Percentiles rank a stretch among this genome's conserved stretches.
Evolutionary conservation across 108 stramenopile species (phyloP).

Genomic region (Cyclotella cryptica): DNA sequence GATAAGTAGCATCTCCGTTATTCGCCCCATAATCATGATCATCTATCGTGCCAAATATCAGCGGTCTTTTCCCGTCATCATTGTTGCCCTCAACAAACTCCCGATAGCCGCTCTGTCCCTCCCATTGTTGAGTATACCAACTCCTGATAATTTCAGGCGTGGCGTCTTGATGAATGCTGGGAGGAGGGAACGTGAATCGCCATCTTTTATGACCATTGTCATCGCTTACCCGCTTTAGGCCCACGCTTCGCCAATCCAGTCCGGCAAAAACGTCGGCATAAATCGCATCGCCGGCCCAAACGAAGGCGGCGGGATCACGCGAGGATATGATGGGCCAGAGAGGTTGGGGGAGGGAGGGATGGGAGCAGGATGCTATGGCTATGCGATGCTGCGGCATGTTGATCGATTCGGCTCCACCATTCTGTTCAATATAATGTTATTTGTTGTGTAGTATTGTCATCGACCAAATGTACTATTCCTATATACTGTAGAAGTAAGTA

Average conservation of each 20-base stretch:
- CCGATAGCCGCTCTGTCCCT: constrained; percentile 55
- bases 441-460: too few species aligned
- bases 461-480: too few species aligned
- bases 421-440: too few species aligned
- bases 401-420: too few species aligned
- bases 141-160: constrained; percentile 57
- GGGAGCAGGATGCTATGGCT: constrained; percentile 82
- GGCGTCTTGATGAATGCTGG: constrained; percentile 49
- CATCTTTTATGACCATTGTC: constrained; percentile 8
- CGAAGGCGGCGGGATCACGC: constrained; percentile 73
- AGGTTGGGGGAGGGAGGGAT: constrained; percentile 70
- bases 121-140: constrained; percentile 60
- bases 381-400: constrained; percentile 34
- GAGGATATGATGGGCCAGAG: constrained; percentile 72
- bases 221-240: background rate
- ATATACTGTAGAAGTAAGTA: too few species aligned
- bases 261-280: constrained; percentile 66
- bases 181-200: constrained; percentile 59
- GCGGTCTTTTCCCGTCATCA: constrained; percentile 11
- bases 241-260: constrained; percentile 37
- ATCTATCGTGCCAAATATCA: constrained; percentile 82
- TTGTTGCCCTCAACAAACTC: constrained; percentile 51
- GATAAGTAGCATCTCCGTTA: constrained; percentile 78
- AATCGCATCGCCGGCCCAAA: constrained; percentile 89
- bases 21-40: constrained; percentile 89